These are phyloP conservation scores for Fusarium sp. DNA, from an alignment of 2,329 filamentous ascomycete species.

Conservation along the genomic window DNA sequence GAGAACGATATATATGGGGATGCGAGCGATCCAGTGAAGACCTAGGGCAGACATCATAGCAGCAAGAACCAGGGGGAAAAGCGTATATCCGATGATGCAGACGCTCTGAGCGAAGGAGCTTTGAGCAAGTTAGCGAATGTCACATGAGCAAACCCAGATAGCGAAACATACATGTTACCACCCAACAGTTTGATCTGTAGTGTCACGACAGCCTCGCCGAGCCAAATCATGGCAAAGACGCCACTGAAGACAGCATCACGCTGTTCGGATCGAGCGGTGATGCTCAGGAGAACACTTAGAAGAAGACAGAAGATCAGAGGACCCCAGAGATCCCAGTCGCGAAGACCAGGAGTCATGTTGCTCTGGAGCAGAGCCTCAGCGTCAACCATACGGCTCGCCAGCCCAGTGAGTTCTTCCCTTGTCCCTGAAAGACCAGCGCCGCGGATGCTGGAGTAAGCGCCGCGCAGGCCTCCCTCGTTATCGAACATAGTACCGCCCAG, in stretches of 20 bases:
- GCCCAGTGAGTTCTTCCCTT: constrained; percentile 67
- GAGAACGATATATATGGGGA: constrained; percentile 89
- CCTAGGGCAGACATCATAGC: constrained; percentile 85
- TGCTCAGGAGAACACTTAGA: constrained; percentile 85
- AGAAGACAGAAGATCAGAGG: constrained; percentile 93
- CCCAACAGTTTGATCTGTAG: constrained; percentile 95
- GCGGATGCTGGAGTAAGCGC: constrained; percentile 68
- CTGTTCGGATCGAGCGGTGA: constrained; percentile 81
- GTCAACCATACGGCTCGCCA: constrained; percentile 70
- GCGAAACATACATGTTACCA: constrained; percentile 85
- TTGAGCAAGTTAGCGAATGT: constrained; percentile 34
- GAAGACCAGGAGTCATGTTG: constrained; percentile 86
- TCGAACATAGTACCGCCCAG: constrained; percentile 75
- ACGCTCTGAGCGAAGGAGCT: constrained; percentile 98
- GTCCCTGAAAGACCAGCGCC: constrained; percentile 66
- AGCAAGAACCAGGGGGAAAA: constrained; percentile 95
- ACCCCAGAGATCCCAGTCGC: constrained; percentile 99
- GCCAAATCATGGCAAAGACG: constrained; percentile 96
- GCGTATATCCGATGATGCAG: constrained; percentile 97
- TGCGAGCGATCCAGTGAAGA: constrained; percentile 80
- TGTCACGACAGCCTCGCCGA: constrained; percentile 96
- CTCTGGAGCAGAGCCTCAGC: constrained; percentile 68
- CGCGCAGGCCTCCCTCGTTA: constrained; percentile 60
- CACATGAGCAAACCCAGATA: not conserved
- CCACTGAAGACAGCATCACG: constrained; percentile 91